Evolutionary conservation across 2,329 filamentous ascomycete species (phyloP).

Genomic region (Tolypocladium ovalisporum): DNA sequence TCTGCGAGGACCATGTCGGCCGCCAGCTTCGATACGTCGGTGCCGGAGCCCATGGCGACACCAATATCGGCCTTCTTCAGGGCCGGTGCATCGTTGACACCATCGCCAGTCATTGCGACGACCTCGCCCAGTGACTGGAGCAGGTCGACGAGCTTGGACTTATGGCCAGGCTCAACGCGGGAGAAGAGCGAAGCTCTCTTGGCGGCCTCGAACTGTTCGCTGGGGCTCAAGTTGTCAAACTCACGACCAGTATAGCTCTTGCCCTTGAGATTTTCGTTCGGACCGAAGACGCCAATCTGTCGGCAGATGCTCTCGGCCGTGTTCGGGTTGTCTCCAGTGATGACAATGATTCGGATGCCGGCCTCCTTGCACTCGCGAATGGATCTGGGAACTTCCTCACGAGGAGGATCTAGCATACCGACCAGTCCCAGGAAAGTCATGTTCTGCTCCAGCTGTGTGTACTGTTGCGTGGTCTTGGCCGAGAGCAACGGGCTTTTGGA

Average conservation of each 20-base stretch:
- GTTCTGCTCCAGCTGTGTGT: constrained; percentile 78
- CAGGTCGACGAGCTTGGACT: constrained; percentile 94
- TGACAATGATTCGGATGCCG: constrained; percentile 93
- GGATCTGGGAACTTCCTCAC: constrained; percentile 77
- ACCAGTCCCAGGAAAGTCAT: constrained; percentile 91
- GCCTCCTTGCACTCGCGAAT: constrained; percentile 85
- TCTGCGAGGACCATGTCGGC: constrained; percentile 98
- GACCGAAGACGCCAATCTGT: constrained; percentile 86
- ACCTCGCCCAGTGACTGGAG: constrained; percentile 89
- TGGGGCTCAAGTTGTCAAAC: constrained; percentile 74
- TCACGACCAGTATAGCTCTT: constrained; percentile 95
- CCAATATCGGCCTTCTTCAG: constrained; percentile 98
- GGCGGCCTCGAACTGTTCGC: constrained; percentile 73
- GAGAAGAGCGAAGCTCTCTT: constrained; percentile 87
- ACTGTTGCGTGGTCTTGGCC: constrained; percentile 76
- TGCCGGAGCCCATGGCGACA: constrained; percentile 96
- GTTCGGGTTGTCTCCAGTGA: constrained; percentile 96
- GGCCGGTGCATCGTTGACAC: constrained; percentile 95
- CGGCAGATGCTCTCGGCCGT: constrained; percentile 97
- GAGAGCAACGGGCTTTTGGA: constrained; percentile 58
- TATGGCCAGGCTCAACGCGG: constrained; percentile 88
- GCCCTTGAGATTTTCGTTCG: constrained; percentile 69
- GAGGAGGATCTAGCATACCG: constrained; percentile 93
- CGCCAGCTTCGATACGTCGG: constrained; percentile 90
- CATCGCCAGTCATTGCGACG: constrained; percentile 97